phyloP scores from a whole-genome alignment of 257 asterid genomes.

The Capsicum baccatum region DNA sequence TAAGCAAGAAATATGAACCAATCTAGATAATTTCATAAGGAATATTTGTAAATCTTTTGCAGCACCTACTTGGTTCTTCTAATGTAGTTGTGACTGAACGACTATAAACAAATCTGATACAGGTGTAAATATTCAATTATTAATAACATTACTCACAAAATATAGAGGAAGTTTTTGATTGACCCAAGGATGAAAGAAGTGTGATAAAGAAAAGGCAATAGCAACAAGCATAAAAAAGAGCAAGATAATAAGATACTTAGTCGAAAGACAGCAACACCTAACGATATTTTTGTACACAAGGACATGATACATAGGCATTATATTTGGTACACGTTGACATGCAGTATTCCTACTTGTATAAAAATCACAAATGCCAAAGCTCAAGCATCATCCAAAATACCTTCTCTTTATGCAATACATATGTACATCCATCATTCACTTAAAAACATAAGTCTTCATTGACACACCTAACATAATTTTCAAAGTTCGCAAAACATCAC shows the following conservation, averaged over 20 bases:
- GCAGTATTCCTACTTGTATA: neutral
- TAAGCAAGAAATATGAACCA: neutral
- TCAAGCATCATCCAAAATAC: neutral
- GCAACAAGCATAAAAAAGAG: conserved; percentile 3
- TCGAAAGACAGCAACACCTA: neutral
- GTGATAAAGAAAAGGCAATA: neutral
- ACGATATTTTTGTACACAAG: neutral
- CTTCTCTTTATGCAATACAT: neutral
- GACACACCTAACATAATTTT: no score
- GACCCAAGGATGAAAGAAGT: no score
- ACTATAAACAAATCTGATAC: neutral
- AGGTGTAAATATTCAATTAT: neutral
- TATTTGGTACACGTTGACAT: neutral
- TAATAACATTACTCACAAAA: neutral
- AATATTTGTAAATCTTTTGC: neutral
- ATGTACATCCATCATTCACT: neutral
- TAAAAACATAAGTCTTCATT: neutral
- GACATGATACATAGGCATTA: neutral
- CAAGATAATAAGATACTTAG: neutral
- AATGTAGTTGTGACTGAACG: conserved; percentile 2
- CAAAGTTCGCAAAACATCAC: neutral
- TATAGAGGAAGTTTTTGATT: no score
- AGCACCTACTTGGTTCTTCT: neutral
- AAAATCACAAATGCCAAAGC: conserved; percentile 5
- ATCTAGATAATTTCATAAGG: neutral